Evolutionary conservation across 1,139 yeast species (phyloP).

Genomic region (Yamadazyma dendronema): DNA sequence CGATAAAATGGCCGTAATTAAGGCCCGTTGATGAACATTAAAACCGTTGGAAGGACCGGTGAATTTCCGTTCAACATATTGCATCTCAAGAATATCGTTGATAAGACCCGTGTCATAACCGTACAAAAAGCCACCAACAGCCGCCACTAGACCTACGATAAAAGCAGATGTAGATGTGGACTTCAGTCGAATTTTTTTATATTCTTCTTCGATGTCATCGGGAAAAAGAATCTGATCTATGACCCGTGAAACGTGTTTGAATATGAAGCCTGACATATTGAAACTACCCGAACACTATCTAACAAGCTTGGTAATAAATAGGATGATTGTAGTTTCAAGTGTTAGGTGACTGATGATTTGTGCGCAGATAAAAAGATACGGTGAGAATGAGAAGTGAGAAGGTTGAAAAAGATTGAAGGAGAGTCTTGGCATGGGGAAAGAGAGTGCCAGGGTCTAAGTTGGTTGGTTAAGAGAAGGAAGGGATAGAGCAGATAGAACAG

Average conservation of each 20-base stretch:
- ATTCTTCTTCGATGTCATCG: constrained; percentile 36
- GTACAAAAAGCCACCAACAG: constrained; percentile 77
- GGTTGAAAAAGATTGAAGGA: too few relatives aligned
- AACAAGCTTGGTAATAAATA: too few relatives aligned
- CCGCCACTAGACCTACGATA: constrained; percentile 70
- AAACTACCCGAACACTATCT: too few relatives aligned
- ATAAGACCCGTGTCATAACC: constrained; percentile 85
- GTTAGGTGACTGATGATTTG: too few relatives aligned
- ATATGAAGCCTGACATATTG: not conserved
- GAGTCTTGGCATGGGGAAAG: too few relatives aligned
- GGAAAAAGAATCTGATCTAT: constrained; percentile 37
- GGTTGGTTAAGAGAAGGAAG: too few relatives aligned
- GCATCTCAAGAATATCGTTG: constrained; percentile 71
- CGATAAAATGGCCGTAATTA: constrained; percentile 68
- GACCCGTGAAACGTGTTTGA: constrained; percentile 5
- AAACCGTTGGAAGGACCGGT: constrained; percentile 48
- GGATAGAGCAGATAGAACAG: too few relatives aligned
- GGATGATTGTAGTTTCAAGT: too few relatives aligned
- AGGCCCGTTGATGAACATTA: constrained; percentile 60
- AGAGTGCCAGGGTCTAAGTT: too few relatives aligned
- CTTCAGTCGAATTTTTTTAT: constrained; percentile 41
- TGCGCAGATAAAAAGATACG: too few relatives aligned
- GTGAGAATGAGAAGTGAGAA: too few relatives aligned
- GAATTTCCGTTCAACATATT: constrained; percentile 53
- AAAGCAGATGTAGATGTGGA: constrained; percentile 62